Evolutionary conservation across 2,329 filamentous ascomycete genomes (phyloP), one percentile per base, ranked within the genome.

Genomic region (Dactylellina parvicollis): DNA sequence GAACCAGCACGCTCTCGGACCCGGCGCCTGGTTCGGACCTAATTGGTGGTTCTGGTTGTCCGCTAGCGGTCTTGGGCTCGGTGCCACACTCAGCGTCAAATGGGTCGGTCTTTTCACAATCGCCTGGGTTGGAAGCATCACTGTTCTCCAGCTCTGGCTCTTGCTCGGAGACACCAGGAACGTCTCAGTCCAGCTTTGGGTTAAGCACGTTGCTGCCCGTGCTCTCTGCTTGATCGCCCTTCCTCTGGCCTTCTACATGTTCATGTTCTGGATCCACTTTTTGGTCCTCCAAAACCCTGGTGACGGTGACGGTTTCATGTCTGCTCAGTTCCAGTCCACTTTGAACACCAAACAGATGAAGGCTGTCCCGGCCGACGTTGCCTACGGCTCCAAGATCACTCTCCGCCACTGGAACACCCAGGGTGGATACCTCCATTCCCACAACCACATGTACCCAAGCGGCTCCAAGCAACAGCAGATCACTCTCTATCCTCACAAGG

Each of bases 21-120:
- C 93, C 8, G 84, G 87, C 14, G 91, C 92, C 82, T 94, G 95
- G 18, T 99, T 99, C 83, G 85, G 89, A 76, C 86, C 90, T 7
- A 89, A 88, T 78, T 99, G 95, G 95, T 99, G 95, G 95, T 97
- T 98, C 83, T 99, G 95, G 94, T 86, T 99, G 61, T 85, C 86
- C 66, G 88, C 92, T 80, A 96, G 91, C 46, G 95, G 95, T 77
- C 83, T 99, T 44, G 91, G 90, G 36, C 85, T 99, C 55, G 95
- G 95, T 75, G 89, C 94, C 55, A 98, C 95, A 5, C 87, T 89
- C 75, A 98, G 94, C 83, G 93, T 98, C 79, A 99, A 99, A 84
- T 99, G 95, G 95, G 95, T 99, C 79, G 95, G 95, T 55, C 85
- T 99, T 57, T 98, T 99, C 84, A 99, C 95, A 75, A 97, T 97